Evolutionary conservation across 164 flowering plant species (phyloP).

Genomic region (Umbellularia californica): DNA sequence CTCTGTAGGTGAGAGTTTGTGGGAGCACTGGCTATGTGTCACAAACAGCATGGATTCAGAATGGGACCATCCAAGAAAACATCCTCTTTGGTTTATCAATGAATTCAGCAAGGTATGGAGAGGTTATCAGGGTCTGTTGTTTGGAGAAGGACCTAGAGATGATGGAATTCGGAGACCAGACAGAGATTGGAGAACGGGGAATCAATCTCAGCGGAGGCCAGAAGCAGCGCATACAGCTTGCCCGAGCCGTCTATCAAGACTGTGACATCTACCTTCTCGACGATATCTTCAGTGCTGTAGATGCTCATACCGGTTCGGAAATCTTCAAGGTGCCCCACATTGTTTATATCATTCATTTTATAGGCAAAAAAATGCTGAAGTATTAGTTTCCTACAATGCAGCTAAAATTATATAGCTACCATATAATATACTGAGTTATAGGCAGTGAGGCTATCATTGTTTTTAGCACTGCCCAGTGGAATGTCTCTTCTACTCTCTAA

Average conservation of each 20-base stretch:
- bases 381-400: too few relatives aligned
- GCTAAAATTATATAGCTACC: too few relatives aligned
- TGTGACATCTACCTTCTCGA: constrained; percentile 89
- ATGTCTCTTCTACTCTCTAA: too few relatives aligned
- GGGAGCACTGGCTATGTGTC: constrained; percentile 95
- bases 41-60: constrained; percentile 97
- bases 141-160: constrained; percentile 87
- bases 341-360: not conserved
- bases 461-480: too few relatives aligned
- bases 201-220: constrained; percentile 99
- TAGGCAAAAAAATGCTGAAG: too few relatives aligned
- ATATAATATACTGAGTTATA: too few relatives aligned
- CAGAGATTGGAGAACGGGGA: constrained; percentile 99
- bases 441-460: too few relatives aligned
- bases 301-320: constrained; percentile 96
- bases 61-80: constrained; percentile 87
- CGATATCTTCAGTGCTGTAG: constrained; percentile 96
- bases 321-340: constrained; percentile 75
- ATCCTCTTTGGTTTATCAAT: constrained; percentile 83
- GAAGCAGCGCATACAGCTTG: constrained; percentile 96
- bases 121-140: constrained; percentile 70
- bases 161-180: constrained; percentile 97
- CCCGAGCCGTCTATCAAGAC: constrained; percentile 95
- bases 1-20: constrained; percentile 67
- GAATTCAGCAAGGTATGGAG: constrained; percentile 56